phyloP scores from a whole-genome alignment of 805 yeast genomes.

The Metschnikowia cubensis region DNA sequence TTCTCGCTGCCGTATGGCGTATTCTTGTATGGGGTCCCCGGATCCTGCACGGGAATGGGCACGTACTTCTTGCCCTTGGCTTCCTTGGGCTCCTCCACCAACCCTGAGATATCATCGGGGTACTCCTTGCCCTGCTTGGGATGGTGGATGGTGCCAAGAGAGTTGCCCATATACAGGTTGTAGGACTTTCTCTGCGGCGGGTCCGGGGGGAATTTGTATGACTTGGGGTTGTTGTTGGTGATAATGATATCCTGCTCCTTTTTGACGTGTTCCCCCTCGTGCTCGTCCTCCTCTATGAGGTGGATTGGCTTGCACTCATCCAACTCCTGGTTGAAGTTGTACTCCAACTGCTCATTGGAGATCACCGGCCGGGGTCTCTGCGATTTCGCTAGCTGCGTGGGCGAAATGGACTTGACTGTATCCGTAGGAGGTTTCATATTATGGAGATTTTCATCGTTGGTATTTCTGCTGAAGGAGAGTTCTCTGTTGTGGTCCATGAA shows the following conservation, averaged over 20 bases:
- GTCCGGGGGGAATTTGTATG: conserved; percentile 53
- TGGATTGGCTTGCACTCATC: conserved; percentile 22
- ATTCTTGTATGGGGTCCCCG: conserved; percentile 10
- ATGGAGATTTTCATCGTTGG: conserved; percentile 17
- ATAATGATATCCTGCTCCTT: conserved; percentile 41
- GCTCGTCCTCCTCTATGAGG: conserved; percentile 29
- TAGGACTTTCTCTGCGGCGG: conserved; percentile 6
- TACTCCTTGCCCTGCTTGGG: conserved; percentile 12
- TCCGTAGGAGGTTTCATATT: conserved; percentile 19
- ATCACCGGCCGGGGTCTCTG: conserved; percentile 3
- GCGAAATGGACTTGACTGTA: conserved; percentile 26
- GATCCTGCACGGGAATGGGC: conserved; percentile 40
- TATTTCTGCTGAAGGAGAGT: conserved; percentile 53
- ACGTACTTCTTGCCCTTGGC: conserved; percentile 25
- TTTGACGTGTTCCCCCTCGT: conserved; percentile 2
- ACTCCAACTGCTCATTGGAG: conserved; percentile 17
- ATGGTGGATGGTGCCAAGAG: conserved; percentile 12
- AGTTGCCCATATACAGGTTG: neutral
- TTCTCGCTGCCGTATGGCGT: neutral
- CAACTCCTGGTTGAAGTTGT: conserved; percentile 17
- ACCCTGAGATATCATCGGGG: conserved; percentile 35
- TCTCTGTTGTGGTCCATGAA: conserved; percentile 61
- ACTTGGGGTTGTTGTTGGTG: conserved; percentile 43
- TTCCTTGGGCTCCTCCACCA: conserved; percentile 17
- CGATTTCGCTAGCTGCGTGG: conserved; percentile 16